Base-by-base conservation (phyloP, 352 stramenopile genomes). In the Pythium plurisporium region DNA sequence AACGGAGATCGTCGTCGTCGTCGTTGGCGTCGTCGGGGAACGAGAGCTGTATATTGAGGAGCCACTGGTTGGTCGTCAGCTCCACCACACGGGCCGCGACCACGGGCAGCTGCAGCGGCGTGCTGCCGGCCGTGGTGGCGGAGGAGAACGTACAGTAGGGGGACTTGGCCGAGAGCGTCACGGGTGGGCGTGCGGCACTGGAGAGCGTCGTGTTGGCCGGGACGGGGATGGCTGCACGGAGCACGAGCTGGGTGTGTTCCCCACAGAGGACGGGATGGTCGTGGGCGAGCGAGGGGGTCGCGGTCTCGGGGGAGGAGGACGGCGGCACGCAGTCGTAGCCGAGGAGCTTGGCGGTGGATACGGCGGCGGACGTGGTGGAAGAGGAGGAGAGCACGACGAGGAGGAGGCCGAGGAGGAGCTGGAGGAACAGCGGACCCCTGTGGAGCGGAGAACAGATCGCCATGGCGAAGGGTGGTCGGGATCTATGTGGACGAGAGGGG, bases 21-120 rank as follows among this genome's bases (percentile, higher is more conserved):
- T 68, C 61, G 17, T 23, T 33, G 37, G 52, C 14, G 25, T 68
- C 54, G 6, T 44, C 41, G 2, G 59, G 52, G 33, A 68, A 62
- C 47, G 61, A 52, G 22, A 50, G 42, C 33, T 57, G 44, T 6
- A 58, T 14, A 7, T 62, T 47, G 22, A 68, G 19, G 25, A 59
- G 33, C 61, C 61, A 68, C 33, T 36, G 26, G 27, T 25, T 50
- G 17, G 33, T 25, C 20, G 34, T 15, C 12, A 63, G 8, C 19
- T 30, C 53, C 37, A 25, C 34, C 3, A 60, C n/a, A 17, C 23
- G 31, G 19, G 47, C 47, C 23, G 30, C 37, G 27, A 46, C 47
- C 53, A 68, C 46, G 12, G 52, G 51, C 15, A 68, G 61, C 11
- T 59, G 26, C 5, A 59, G 14, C 23, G 41, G 22, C n/a, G 27